Base-by-base conservation (phyloP, 2,329 filamentous ascomycete species). In the Talaromyces sp. region DNA sequence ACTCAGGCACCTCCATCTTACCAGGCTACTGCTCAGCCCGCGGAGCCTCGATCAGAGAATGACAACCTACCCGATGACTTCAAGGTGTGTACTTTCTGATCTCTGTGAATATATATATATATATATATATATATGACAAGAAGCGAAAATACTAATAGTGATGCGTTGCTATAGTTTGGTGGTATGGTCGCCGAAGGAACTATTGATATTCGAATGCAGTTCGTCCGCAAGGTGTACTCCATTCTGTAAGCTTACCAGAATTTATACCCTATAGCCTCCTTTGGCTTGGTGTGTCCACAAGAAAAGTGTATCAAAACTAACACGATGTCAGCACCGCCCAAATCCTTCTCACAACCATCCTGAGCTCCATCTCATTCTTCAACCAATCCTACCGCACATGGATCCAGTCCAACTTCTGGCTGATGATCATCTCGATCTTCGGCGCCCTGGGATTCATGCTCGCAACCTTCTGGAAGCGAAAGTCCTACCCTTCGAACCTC, bases 11-110 rank as follows among this genome's bases (percentile, higher is more conserved):
- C 93, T 61, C 93, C 93, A 17, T 89, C 89, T 55, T 97, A 97
- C 78, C 82, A 84, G 70, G 78, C 76, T 55, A 80, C 82, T 57
- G 81, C 85, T 33, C 78, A 83, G 36, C 83, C 65, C 8, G n/a
- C 41, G 51, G 60, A 64, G 40, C 86, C 90, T 47, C 86, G 92
- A 65, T 83, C 81, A 70, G 92, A 92, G 74, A 86, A 92, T 69
- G 93, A 97, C 76, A 95, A 97, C 68, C 72, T 97, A 40, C 93
- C 93, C 1, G 93, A 97, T 78, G 93, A 97, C 75, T 97, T 97
- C 85, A 97, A 97, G 83, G 88, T 90, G 70, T 44, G 58, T 13
- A 11, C 20, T 4, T 39, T 16, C 9, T 42, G 3, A n/a, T 3
- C 2, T 14, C 2, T n/a, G 11, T 22, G 0, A 3, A n/a, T 33